Percentiles rank a stretch among this genome's conserved stretches.
Conservation (phyloP, 2,329 filamentous ascomycete genomes). For the Epichloe brachyelytri region DNA sequence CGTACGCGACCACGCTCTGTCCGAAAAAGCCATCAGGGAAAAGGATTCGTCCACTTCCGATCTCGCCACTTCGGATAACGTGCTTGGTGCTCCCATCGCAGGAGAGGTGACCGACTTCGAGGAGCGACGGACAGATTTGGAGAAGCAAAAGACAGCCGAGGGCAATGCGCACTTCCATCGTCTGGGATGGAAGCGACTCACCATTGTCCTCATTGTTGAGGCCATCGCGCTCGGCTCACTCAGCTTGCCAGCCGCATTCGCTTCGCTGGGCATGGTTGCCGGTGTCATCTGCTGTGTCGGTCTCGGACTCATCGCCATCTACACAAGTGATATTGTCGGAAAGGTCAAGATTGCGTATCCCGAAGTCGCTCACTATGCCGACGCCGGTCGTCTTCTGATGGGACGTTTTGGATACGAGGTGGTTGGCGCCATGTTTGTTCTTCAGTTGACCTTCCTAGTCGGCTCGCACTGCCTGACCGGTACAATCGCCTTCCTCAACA, state of each 20-base stretch:
- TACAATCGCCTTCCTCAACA: slow-evolving; percentile 52
- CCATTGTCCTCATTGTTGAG: slow-evolving; percentile 42
- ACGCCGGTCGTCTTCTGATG: slow-evolving; percentile 49
- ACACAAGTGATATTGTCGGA: slow-evolving; percentile 33
- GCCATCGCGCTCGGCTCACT: slow-evolving; percentile 42
- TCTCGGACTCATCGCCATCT: slow-evolving; percentile 33
- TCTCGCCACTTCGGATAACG: slow-evolving; percentile 11
- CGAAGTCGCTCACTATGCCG: slow-evolving; percentile 51
- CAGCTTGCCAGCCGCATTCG: slow-evolving; percentile 38
- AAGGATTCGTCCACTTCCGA: slow-evolving; percentile 6
- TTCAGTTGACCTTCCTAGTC: slow-evolving; percentile 57
- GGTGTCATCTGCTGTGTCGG: slow-evolving; percentile 29
- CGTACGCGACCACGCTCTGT: slow-evolving; percentile 4
- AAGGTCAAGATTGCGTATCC: slow-evolving; percentile 38
- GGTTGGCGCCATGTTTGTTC: slow-evolving; percentile 44
- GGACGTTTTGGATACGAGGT: slow-evolving; percentile 50
- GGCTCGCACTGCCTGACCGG: slow-evolving; percentile 62
- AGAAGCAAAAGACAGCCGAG: slow-evolving; percentile 32
- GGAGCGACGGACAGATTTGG: slow-evolving; percentile 25
- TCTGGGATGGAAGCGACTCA: slow-evolving; percentile 44
- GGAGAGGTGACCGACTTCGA: slow-evolving; percentile 26
- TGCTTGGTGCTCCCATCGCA: slow-evolving; percentile 14
- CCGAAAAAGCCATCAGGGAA: slow-evolving; percentile 1
- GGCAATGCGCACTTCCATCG: slow-evolving; percentile 37
- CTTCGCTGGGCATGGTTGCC: slow-evolving; percentile 40